phyloP scores from a whole-genome alignment of 352 stramenopile species.

The Globisporangium polare region DNA sequence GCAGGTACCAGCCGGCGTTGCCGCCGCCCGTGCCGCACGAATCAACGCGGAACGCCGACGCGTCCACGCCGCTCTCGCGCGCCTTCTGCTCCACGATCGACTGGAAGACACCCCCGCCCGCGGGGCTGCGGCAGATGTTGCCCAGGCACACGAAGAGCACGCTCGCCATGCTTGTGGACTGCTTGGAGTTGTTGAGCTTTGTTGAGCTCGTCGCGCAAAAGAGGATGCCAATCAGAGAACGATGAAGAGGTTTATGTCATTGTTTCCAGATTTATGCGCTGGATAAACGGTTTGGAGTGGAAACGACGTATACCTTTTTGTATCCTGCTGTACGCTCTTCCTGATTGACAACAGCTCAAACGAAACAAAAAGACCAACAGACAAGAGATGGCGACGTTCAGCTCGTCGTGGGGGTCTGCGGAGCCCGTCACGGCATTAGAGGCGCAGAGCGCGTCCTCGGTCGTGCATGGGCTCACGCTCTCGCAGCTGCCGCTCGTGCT shows the following conservation, averaged over 20 bases:
- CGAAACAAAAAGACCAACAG: neutral
- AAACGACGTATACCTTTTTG: neutral
- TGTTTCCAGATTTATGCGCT: neutral
- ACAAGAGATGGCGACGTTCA: constrained; percentile 4
- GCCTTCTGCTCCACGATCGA: constrained; percentile 48
- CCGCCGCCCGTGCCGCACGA: constrained; percentile 86
- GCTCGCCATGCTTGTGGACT: constrained; percentile 33
- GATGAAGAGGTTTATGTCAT: neutral
- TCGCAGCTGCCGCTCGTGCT: constrained; percentile 20
- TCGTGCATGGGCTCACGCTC: constrained; percentile 9
- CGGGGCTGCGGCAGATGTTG: constrained; percentile 87
- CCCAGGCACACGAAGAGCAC: constrained; percentile 90
- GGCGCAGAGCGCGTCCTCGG: neutral
- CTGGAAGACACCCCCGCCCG: constrained; percentile 83
- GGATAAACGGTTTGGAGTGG: too few species aligned
- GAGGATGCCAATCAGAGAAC: neutral
- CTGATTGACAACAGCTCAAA: neutral
- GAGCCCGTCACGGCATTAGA: constrained; percentile 4
- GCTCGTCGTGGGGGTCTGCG: neutral
- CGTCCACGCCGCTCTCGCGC: constrained; percentile 18
- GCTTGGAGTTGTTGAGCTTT: neutral
- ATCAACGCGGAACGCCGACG: constrained; percentile 54
- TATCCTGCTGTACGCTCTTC: neutral
- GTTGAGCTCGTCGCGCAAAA: constrained; percentile 1
- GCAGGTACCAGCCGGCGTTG: constrained; percentile 74